Conservation (phyloP, 768 basidiomycete genomes). For the Phaeolepiota aurea region DNA sequence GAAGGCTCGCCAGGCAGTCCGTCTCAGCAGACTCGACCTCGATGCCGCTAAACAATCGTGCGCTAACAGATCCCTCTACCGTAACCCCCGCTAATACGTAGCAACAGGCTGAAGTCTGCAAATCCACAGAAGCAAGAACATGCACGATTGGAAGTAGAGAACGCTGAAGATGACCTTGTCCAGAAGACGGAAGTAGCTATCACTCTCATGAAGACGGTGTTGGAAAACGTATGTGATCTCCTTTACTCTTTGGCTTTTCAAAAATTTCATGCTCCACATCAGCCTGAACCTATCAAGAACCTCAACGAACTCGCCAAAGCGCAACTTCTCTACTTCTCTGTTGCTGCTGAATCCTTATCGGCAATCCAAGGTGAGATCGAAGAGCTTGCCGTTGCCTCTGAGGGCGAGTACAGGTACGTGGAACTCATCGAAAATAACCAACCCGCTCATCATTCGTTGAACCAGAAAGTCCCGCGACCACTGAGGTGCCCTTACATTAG, state of each 20-base stretch:
- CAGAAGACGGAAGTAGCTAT: slow-evolving; percentile 98
- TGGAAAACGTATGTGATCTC: slow-evolving; percentile 77
- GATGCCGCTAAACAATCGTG: slow-evolving; percentile 87
- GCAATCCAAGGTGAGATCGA: slow-evolving; percentile 87
- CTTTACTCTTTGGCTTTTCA: not conserved
- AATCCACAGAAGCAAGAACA: slow-evolving; percentile 79
- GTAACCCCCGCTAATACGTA: not conserved
- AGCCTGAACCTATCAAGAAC: slow-evolving; percentile 97
- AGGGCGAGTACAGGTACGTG: slow-evolving; percentile 84
- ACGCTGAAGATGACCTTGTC: slow-evolving; percentile 92
- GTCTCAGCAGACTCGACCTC: slow-evolving; percentile 74
- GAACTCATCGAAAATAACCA: not conserved
- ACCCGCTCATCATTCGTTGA: slow-evolving; percentile 4
- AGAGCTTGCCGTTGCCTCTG: slow-evolving; percentile 86
- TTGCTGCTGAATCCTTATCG: slow-evolving; percentile 76
- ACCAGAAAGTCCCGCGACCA: slow-evolving; percentile 85
- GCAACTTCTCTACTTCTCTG: slow-evolving; percentile 69
- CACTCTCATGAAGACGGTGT: slow-evolving; percentile 94
- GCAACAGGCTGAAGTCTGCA: slow-evolving; percentile 70
- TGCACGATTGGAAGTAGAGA: slow-evolving; percentile 85
- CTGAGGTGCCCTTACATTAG: slow-evolving; percentile 46
- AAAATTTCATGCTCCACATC: not conserved
- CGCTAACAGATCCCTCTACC: slow-evolving; percentile 17
- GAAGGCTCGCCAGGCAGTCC: slow-evolving; percentile 84
- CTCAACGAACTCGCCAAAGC: slow-evolving; percentile 88